These are phyloP conservation scores for Monoraphidium neglectum DNA, from an alignment of 139 green algal species.

Conservation along the genomic window DNA sequence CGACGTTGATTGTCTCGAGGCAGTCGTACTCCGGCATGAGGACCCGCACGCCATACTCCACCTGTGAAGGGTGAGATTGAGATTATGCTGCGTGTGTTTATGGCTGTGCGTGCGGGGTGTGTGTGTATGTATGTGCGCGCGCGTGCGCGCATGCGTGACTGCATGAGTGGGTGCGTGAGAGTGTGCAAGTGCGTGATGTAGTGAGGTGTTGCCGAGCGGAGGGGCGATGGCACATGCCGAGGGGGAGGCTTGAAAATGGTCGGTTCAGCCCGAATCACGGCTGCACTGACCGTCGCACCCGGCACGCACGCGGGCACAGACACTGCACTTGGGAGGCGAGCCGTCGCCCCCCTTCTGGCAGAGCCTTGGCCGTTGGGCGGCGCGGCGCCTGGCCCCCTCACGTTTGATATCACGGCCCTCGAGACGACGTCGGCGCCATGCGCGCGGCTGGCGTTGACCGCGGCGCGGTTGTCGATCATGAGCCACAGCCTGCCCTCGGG, in stretches of 20 bases:
- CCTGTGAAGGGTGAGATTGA: background rate
- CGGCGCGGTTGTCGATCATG: slow-evolving; percentile 30
- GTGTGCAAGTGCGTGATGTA: no score
- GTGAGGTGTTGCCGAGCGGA: no score
- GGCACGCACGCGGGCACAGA: background rate
- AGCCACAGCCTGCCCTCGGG: slow-evolving; percentile 29
- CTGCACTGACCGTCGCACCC: background rate
- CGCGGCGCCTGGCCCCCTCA: background rate
- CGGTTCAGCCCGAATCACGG: background rate
- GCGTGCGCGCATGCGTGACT: no score
- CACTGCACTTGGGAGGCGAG: no score
- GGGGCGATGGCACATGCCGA: no score
- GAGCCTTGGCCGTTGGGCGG: no score
- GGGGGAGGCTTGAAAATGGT: background rate
- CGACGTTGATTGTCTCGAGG: slow-evolving; percentile 2
- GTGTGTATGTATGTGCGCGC: no score
- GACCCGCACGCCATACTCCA: slow-evolving; percentile 31
- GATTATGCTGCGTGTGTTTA: no score
- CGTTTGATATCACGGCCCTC: slow-evolving; percentile 28
- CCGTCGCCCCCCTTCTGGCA: no score
- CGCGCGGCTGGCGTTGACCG: slow-evolving; percentile 18
- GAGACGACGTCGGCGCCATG: slow-evolving; percentile 22
- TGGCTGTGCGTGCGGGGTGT: no score
- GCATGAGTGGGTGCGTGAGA: no score
- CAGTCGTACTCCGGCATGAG: slow-evolving; percentile 9